Conservation (phyloP, 306 rosid genomes). For the Rubus idaeus region DNA sequence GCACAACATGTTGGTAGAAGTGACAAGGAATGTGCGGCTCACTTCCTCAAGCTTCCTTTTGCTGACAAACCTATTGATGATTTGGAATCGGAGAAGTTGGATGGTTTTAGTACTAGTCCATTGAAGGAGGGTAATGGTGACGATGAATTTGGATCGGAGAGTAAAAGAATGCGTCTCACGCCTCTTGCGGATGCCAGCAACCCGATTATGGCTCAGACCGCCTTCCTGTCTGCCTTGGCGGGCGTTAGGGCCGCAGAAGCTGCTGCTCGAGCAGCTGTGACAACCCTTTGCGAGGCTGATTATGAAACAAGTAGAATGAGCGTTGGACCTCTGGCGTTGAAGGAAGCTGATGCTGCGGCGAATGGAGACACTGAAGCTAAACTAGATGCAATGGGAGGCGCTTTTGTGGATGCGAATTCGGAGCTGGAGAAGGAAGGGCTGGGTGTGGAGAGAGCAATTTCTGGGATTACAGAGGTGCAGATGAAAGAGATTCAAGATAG, state of each 20-base stretch:
- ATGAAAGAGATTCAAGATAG: conserved; percentile 73
- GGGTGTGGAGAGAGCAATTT: conserved; percentile 64
- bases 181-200: conserved; percentile 98
- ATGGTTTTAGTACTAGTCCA: conserved; percentile 13
- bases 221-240: conserved; percentile 82
- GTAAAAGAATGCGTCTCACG: conserved; percentile 70
- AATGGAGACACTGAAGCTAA: conserved; percentile 35
- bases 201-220: conserved; percentile 99
- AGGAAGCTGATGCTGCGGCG: conserved; percentile 40
- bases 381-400: conserved; percentile 31
- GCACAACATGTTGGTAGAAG: conserved; percentile 83
- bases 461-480: conserved; percentile 58
- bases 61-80: conserved; percentile 58
- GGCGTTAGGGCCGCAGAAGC: conserved; percentile 71
- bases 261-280: conserved; percentile 82
- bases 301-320: conserved; percentile 38
- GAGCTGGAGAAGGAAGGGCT: conserved; percentile 62
- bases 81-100: conserved; percentile 37
- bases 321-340: conserved; percentile 32
- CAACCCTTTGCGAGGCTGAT: conserved; percentile 50
- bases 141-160: conserved; percentile 41
- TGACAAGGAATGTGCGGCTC: conserved; percentile 88
- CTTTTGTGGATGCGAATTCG: conserved; percentile 52
- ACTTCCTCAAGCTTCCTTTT: conserved; percentile 78
- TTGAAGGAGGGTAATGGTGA: conserved; percentile 28